Evolutionary conservation across 495 filamentous ascomycete genomes (phyloP), one percentile per base, ranked within the genome.

Genomic region (Cudoniella acicularis): DNA sequence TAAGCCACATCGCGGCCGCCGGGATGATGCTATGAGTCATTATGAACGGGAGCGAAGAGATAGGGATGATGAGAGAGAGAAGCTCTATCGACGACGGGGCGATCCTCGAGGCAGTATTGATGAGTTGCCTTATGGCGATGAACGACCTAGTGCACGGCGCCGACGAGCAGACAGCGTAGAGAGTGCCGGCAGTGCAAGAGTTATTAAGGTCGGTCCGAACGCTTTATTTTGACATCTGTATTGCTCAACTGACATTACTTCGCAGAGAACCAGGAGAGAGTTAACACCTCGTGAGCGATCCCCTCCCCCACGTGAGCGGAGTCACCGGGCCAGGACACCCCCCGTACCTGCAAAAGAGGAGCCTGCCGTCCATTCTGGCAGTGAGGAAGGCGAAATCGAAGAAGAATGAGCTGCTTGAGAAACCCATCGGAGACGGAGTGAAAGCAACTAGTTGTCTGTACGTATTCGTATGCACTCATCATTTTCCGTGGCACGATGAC

Each of bases 311-410:
- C 76, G 81, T 65, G 78, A 82, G 25, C 69, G 73, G 60, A 81
- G 77, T 70, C 76, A 75, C 55, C 79, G 71, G 57, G 80, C 79
- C 69, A 83, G 75, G 63, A 83, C 80, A 49, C 70, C 75, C 50
- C 74, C 75, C 45, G 62, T 75, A 21, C 73, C 74, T 21, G 75
- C 75, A 24, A 82, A 85, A 63, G 82, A 90, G 59, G 87, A 92
- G 56, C 77, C 82, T 59, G 81, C 81, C 1, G 81, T 90, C 20
- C 85, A 88, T 66, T 89, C 87, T 41, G 94, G 95, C 30, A 98
- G 94, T 65, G 94, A 98, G 73, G 94, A 98, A 73, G 94, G 94
- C 23, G 94, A 98, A 76, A 96, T 98, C 64, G 94, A 96, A 69
- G 94, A 97, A 75, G 91, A 95, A 62, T 91, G 79, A 69, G 22